These are phyloP conservation scores for Eucalyptus rudis DNA, from an alignment of 345 rosid genomes.

Conservation along the genomic window DNA sequence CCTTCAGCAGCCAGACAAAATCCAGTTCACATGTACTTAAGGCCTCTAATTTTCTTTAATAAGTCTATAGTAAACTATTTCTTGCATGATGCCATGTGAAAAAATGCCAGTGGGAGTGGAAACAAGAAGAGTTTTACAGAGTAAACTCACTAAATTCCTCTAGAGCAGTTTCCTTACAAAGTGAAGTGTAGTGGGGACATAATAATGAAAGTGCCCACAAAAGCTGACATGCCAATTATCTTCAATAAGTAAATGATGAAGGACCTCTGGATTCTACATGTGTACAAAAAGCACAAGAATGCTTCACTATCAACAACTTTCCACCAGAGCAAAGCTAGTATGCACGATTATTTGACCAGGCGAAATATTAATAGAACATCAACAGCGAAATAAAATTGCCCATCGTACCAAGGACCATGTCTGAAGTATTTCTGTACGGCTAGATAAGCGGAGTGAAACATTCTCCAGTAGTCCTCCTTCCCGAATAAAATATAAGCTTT, in stretches of 20 bases:
- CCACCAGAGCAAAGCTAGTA: neutral
- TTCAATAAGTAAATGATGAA: neutral
- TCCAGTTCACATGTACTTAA: neutral
- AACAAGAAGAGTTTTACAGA: neutral
- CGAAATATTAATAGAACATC: neutral
- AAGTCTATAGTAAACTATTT: neutral
- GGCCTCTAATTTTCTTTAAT: neutral
- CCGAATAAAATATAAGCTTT: conserved; percentile 94
- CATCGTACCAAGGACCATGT: conserved; percentile 83
- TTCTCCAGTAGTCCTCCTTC: conserved; percentile 92
- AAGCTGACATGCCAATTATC: neutral
- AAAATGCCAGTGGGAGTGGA: neutral
- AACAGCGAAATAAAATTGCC: neutral
- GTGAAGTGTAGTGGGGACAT: neutral
- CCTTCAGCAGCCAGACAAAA: neutral
- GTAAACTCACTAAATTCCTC: neutral
- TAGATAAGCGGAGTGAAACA: conserved; percentile 89
- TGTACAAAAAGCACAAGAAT: neutral
- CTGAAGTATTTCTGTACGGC: conserved; percentile 90
- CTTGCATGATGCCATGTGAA: neutral
- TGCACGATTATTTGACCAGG: neutral
- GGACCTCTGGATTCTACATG: neutral
- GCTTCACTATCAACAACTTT: neutral
- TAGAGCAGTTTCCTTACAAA: neutral
- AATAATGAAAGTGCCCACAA: neutral